These are phyloP conservation scores for Fusarium nurragi DNA, from an alignment of 2,329 filamentous ascomycete species.

Conservation along the genomic window DNA sequence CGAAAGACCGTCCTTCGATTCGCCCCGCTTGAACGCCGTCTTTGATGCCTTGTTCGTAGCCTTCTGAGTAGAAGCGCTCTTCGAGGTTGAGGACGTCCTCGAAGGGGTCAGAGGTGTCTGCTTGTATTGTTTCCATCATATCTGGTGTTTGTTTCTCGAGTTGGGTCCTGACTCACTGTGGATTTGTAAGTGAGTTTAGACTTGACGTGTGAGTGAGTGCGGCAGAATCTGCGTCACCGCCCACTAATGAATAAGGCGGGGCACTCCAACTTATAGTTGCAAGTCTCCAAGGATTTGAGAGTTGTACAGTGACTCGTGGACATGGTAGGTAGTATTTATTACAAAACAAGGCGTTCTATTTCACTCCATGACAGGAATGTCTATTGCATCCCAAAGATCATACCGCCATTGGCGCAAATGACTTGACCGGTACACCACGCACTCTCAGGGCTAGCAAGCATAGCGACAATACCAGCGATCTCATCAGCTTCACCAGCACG, in stretches of 20 bases:
- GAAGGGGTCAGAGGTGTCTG: constrained; percentile 59
- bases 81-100: constrained; percentile 69
- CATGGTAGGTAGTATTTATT: constrained; percentile 2
- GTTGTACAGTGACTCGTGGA: neutral
- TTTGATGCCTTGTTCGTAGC: constrained; percentile 76
- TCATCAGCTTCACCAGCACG: constrained; percentile 43
- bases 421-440: constrained; percentile 44
- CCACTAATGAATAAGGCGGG: constrained; percentile 39
- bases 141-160: neutral
- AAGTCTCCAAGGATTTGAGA: neutral
- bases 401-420: constrained; percentile 45
- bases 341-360: constrained; percentile 24
- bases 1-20: constrained; percentile 89
- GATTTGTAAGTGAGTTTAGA: constrained; percentile 38
- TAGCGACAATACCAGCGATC: constrained; percentile 40
- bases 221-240: constrained; percentile 47
- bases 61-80: constrained; percentile 80
- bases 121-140: constrained; percentile 22
- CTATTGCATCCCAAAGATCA: constrained; percentile 45
- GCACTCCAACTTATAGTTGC: constrained; percentile 16
- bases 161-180: constrained; percentile 4
- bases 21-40: constrained; percentile 83
- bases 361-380: neutral
- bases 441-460: constrained; percentile 42
- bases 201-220: constrained; percentile 23